phyloP scores from a whole-genome alignment of 2,329 filamentous ascomycete genomes.

The Verticillium isaacii region DNA sequence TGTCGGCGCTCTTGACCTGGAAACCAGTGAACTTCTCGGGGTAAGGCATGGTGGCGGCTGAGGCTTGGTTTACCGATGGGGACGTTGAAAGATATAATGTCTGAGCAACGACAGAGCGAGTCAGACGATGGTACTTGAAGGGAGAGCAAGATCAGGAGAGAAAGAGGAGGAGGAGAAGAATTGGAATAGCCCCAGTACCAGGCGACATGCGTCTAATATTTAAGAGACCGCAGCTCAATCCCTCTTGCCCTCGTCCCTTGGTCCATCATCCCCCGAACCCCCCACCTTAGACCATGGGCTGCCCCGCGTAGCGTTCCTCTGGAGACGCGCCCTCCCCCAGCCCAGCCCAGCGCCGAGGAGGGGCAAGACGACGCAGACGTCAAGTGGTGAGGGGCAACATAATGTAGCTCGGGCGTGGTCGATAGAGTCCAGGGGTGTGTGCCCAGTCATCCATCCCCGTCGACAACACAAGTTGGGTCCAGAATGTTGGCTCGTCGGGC shows the following conservation, averaged over 20 bases:
- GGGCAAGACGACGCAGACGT: slow-evolving; percentile 1
- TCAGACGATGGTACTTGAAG: background rate
- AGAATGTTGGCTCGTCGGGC: slow-evolving; percentile 1
- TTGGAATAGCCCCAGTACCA: slow-evolving; percentile 2
- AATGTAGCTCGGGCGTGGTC: background rate
- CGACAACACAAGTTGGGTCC: background rate
- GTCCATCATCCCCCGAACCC: background rate
- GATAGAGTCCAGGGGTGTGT: background rate
- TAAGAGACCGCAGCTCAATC: background rate
- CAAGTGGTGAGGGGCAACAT: background rate
- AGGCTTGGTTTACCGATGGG: slow-evolving; percentile 1
- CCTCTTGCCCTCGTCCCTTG: background rate
- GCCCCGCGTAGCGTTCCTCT: slow-evolving; percentile 7
- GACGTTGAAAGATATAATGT: background rate
- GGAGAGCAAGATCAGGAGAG: background rate
- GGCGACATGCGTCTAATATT: slow-evolving; percentile 4
- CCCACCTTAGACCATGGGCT: background rate
- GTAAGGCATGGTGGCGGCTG: slow-evolving; percentile 39
- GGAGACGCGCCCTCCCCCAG: slow-evolving; percentile 2
- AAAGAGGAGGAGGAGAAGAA: slow-evolving; percentile 1
- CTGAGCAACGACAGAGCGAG: background rate
- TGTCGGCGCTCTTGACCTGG: slow-evolving; percentile 50
- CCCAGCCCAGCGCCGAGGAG: background rate
- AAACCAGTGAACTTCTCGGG: slow-evolving; percentile 58
- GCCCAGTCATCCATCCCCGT: background rate